A percentile compares a stretch with the other conserved stretches of the same genome.
phyloP scores from a whole-genome alignment of 768 basidiomycete genomes.

The Lactifluus subvellereus region DNA sequence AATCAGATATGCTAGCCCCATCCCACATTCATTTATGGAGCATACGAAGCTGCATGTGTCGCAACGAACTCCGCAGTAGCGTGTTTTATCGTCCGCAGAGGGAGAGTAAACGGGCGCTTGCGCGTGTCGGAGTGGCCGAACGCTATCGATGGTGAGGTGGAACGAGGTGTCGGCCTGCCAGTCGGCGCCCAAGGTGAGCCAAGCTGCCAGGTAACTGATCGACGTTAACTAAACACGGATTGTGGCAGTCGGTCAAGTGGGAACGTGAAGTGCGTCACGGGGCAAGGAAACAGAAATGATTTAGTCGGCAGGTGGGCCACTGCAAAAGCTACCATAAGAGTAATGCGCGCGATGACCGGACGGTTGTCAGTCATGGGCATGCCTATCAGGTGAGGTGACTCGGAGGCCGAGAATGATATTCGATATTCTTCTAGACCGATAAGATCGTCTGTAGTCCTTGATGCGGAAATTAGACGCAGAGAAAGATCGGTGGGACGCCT shows the following conservation, averaged over 20 bases:
- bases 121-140: slow-evolving; percentile 2
- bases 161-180: slow-evolving; percentile 13
- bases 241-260: neutral
- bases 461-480: slow-evolving; percentile 5
- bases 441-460: neutral
- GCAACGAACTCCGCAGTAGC: slow-evolving; percentile 11
- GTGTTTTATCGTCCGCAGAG: neutral
- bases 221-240: slow-evolving; percentile 4
- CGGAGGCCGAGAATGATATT: neutral
- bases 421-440: neutral
- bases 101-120: neutral
- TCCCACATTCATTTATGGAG: slow-evolving; percentile 16
- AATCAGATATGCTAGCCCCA: slow-evolving; percentile 4
- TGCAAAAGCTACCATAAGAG: neutral
- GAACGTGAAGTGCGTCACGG: neutral
- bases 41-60: neutral
- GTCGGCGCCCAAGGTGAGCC: neutral
- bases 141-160: slow-evolving; percentile 13
- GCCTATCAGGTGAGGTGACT: slow-evolving; percentile 15
- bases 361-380: slow-evolving; percentile 2
- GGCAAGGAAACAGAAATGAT: slow-evolving; percentile 1
- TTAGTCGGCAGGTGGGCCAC: slow-evolving; percentile 12
- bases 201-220: slow-evolving; percentile 3
- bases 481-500: neutral
- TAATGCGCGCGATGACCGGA: slow-evolving; percentile 12